Conservation (phyloP, 345 rosid genomes). For the Syzygium aromaticum region DNA sequence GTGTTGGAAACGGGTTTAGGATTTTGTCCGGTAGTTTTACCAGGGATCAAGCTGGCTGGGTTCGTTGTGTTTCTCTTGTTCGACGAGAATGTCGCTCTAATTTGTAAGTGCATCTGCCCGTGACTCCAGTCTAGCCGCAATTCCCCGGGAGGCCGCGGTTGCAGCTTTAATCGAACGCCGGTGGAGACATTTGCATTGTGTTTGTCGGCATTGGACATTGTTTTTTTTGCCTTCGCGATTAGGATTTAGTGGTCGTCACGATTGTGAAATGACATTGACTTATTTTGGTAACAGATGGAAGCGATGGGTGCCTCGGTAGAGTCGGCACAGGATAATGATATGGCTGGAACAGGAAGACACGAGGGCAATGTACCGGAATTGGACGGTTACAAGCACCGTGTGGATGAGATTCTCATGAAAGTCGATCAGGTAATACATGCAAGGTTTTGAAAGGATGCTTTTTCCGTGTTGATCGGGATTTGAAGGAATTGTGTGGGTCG, state of each 20-base stretch:
- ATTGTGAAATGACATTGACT: neutral
- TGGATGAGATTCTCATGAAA: conserved; percentile 46
- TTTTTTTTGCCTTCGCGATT: neutral
- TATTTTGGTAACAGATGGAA: conserved; percentile 16
- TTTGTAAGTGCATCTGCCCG: neutral
- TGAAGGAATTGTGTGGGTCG: neutral
- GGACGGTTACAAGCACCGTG: conserved; percentile 27
- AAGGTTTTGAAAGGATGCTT: neutral
- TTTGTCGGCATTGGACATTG: neutral
- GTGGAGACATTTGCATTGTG: neutral
- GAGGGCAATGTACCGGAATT: conserved; percentile 15
- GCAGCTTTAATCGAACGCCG: neutral
- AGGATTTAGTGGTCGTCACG: neutral
- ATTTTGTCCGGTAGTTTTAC: neutral
- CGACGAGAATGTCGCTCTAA: neutral
- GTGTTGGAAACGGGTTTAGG: neutral
- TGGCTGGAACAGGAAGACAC: conserved; percentile 7
- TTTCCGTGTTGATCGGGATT: neutral
- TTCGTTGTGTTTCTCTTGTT: neutral
- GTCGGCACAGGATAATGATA: conserved; percentile 9
- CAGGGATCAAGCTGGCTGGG: neutral
- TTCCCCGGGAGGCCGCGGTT: neutral
- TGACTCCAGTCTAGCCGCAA: neutral
- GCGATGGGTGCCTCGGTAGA: conserved; percentile 6
- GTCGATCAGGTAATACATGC: conserved; percentile 47